Percentiles rank a stretch among this genome's conserved stretches.
Evolutionary conservation across 257 asterid genomes (phyloP).

Genomic region (Thymus mandschuricus): DNA sequence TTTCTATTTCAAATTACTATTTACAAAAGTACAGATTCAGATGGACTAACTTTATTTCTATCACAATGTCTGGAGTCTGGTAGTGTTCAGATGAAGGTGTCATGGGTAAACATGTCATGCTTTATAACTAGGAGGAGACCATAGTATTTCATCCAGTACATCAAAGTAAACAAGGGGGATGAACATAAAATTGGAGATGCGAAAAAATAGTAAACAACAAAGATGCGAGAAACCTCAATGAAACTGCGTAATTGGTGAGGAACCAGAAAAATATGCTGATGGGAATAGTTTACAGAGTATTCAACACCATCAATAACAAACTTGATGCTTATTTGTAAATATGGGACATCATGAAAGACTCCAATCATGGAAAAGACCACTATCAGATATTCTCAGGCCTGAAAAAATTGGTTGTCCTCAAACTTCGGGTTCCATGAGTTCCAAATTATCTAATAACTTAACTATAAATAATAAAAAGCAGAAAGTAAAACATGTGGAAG

Average conservation of each 20-base stretch:
- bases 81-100: not conserved
- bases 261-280: not conserved
- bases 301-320: not conserved
- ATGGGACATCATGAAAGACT: not conserved
- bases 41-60: not conserved
- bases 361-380: not conserved
- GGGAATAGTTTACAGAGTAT: not conserved
- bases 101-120: not conserved
- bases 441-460: not conserved
- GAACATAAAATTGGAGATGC: too few relatives aligned
- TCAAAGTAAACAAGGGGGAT: not conserved
- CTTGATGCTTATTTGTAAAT: not conserved
- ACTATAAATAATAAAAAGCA: not conserved
- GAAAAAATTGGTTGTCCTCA: not conserved
- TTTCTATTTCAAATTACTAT: not conserved
- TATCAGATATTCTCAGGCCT: constrained; percentile 1
- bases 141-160: not conserved
- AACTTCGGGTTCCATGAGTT: not conserved
- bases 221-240: not conserved
- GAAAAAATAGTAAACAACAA: not conserved
- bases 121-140: not conserved
- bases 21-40: not conserved
- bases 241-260: not conserved
- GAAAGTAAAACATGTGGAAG: not conserved
- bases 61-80: not conserved